Evolutionary conservation across 495 filamentous ascomycete species (phyloP).

Genomic region (Bombardia bombarda): DNA sequence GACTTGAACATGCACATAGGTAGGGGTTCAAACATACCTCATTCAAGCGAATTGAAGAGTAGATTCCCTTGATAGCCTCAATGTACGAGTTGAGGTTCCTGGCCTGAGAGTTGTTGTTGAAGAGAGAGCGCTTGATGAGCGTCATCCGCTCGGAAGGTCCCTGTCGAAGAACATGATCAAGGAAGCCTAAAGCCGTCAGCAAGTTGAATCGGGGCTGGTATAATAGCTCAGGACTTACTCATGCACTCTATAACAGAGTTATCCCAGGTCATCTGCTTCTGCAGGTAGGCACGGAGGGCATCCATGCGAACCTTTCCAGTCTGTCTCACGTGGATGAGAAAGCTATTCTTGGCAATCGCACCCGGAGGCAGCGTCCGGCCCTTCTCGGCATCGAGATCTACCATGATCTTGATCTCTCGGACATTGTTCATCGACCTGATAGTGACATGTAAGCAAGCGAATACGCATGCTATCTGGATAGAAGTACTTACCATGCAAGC

Average conservation of each 20-base stretch:
- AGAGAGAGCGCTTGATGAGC: slow-evolving; percentile 72
- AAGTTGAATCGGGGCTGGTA: background rate
- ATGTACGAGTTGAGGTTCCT: slow-evolving; percentile 27
- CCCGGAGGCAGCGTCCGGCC: slow-evolving; percentile 21
- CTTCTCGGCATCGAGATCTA: slow-evolving; percentile 62
- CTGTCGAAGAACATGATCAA: slow-evolving; percentile 84
- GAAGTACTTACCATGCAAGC: slow-evolving; percentile 60
- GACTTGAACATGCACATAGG: background rate
- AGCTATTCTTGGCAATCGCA: slow-evolving; percentile 40
- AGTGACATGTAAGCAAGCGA: slow-evolving; percentile 20
- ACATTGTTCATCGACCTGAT: slow-evolving; percentile 32
- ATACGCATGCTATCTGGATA: background rate
- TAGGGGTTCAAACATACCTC: slow-evolving; percentile 11
- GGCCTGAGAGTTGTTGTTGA: slow-evolving; percentile 33
- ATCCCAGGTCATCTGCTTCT: slow-evolving; percentile 48
- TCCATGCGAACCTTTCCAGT: slow-evolving; percentile 56
- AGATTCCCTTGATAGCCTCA: slow-evolving; percentile 77
- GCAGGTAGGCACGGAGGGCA: slow-evolving; percentile 57
- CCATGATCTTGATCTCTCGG: slow-evolving; percentile 32
- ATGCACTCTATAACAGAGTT: slow-evolving; percentile 65
- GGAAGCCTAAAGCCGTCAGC: slow-evolving; percentile 38
- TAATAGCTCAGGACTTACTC: slow-evolving; percentile 30
- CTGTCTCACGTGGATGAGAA: slow-evolving; percentile 49
- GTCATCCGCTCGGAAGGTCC: slow-evolving; percentile 54
- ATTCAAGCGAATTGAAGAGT: slow-evolving; percentile 66